These are phyloP conservation scores for Paramecium pentaurelia DNA, from an alignment of 73 alveolate species.

Conservation along the genomic window DNA sequence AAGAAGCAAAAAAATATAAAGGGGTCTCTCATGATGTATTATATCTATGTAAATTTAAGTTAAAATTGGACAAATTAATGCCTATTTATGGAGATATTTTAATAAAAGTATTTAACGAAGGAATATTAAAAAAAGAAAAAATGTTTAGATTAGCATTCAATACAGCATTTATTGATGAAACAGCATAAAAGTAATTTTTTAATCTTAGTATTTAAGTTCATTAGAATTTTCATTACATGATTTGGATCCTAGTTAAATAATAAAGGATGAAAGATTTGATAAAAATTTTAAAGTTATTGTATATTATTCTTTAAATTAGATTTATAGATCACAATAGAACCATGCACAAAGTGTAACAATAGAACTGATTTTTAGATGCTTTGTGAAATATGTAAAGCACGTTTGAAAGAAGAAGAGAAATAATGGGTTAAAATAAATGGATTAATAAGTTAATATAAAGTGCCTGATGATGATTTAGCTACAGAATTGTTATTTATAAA, in stretches of 20 bases:
- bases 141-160: conserved; percentile 72
- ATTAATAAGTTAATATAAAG: neutral
- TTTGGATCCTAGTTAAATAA: conserved; percentile 66
- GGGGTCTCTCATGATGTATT: neutral
- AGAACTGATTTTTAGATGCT: neutral
- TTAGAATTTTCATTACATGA: neutral
- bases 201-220: neutral
- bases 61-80: neutral
- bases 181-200: conserved; percentile 11
- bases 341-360: neutral
- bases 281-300: conserved; percentile 52
- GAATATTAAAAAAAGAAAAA: conserved; percentile 18
- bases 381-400: neutral
- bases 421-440: neutral
- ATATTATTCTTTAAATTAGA: neutral
- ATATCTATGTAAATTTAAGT: neutral
- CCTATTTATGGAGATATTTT: conserved; percentile 41
- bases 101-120: neutral
- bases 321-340: neutral
- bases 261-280: conserved; percentile 53
- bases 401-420: neutral
- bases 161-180: conserved; percentile 64
- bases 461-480: neutral
- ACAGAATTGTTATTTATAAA: neutral
- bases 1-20: conserved; percentile 34